Evolutionary conservation across 371 early-diverging fungal genomes (phyloP).

Genomic region (Phascolomyces articulosus): DNA sequence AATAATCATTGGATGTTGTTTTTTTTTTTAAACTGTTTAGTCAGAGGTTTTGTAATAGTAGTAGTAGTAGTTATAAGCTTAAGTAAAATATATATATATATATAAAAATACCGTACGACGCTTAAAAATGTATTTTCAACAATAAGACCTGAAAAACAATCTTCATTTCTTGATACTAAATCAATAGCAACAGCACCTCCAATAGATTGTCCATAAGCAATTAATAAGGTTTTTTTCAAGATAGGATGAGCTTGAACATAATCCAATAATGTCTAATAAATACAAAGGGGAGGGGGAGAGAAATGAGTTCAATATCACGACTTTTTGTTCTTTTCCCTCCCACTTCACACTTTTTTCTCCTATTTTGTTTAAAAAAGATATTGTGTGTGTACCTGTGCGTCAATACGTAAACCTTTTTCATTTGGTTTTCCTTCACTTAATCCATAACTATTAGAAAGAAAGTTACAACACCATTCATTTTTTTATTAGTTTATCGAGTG

Average conservation of each 20-base stretch:
- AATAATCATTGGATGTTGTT: not conserved
- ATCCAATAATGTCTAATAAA: slow-evolving; percentile 76
- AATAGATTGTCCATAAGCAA: slow-evolving; percentile 93
- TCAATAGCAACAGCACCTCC: slow-evolving; percentile 96
- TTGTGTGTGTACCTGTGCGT: slow-evolving; percentile 69
- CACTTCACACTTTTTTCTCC: no score
- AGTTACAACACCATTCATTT: not conserved
- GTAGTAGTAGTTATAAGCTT: not conserved
- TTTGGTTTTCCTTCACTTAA: slow-evolving; percentile 82
- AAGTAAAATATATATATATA: not conserved
- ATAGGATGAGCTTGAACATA: slow-evolving; percentile 76
- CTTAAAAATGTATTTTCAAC: slow-evolving; percentile 95
- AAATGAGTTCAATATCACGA: no score
- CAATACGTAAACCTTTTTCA: slow-evolving; percentile 88
- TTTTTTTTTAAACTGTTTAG: not conserved
- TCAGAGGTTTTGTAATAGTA: no score
- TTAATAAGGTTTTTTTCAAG: slow-evolving; percentile 72
- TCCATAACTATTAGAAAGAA: slow-evolving; percentile 71
- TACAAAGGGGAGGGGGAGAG: not conserved
- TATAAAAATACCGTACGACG: slow-evolving; percentile 55
- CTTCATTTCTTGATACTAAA: slow-evolving; percentile 74
- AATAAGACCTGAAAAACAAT: slow-evolving; percentile 77
- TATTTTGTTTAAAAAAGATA: not conserved
- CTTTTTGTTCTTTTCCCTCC: no score
- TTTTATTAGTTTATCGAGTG: no score